A percentile compares a stretch with the other conserved stretches of the same genome.
Conservation (phyloP, 441 rosid genomes). For the Eutrema salsugineum region DNA sequence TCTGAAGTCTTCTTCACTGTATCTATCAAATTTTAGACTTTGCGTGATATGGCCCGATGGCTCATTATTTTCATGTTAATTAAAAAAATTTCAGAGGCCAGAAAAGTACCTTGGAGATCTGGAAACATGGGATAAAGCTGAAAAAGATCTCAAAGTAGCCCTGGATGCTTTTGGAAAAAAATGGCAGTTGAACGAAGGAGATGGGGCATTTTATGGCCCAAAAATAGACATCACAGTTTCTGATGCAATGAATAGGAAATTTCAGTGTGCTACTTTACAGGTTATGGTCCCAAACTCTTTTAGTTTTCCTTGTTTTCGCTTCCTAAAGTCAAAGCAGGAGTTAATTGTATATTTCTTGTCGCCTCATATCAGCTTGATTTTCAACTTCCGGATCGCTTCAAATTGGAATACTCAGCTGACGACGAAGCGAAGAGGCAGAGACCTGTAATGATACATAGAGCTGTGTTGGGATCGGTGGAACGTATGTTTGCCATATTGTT, state of each 20-base stretch:
- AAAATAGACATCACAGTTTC: slow-evolving; percentile 98
- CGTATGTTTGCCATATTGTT: slow-evolving; percentile 92
- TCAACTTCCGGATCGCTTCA: slow-evolving; percentile 88
- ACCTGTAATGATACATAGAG: slow-evolving; percentile 98
- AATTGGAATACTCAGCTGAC: slow-evolving; percentile 82
- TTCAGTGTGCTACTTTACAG: slow-evolving; percentile 98
- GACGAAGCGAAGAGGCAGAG: slow-evolving; percentile 82
- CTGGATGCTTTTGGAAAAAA: slow-evolving; percentile 78
- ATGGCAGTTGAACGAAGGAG: slow-evolving; percentile 85
- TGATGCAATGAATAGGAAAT: slow-evolving; percentile 90
- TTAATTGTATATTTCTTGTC: slow-evolving; percentile 3
- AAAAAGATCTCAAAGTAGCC: slow-evolving; percentile 78
- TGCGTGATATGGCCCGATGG: not conserved
- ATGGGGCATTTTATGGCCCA: slow-evolving; percentile 99
- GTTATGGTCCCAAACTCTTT: slow-evolving; percentile 29
- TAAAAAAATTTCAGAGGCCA: slow-evolving; percentile 65
- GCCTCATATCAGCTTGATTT: slow-evolving; percentile 80
- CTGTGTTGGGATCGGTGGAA: slow-evolving; percentile 96
- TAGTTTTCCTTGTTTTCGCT: not conserved
- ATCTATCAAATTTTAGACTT: not conserved
- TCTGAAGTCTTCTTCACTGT: slow-evolving; percentile 1
- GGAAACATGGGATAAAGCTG: slow-evolving; percentile 92
- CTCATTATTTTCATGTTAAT: slow-evolving; percentile 8
- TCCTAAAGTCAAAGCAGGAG: not conserved
- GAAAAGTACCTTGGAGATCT: slow-evolving; percentile 83